Percentiles rank a stretch among this genome's conserved stretches.
phyloP scores from a whole-genome alignment of 371 early-diverging fungal genomes.

The Sporodiniella umbellata region DNA sequence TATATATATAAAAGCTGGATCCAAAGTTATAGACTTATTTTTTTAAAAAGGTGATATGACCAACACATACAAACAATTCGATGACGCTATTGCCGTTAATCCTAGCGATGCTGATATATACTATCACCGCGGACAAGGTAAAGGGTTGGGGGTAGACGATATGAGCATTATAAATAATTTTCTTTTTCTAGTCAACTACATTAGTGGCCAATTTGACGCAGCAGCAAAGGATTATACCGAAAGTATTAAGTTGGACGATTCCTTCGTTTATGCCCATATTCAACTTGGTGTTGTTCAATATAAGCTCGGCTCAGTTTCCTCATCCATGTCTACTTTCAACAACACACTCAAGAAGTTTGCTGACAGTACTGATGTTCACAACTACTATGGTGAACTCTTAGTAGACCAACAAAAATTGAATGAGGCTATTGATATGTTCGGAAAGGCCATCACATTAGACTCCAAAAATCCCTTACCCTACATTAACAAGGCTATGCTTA shows the following conservation, averaged over 20 bases:
- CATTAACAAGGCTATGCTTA: constrained; percentile 94
- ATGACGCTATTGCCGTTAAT: constrained; percentile 64
- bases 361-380: constrained; percentile 84
- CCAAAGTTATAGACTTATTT: too few species aligned
- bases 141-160: constrained; percentile 8
- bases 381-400: constrained; percentile 95
- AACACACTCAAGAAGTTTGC: constrained; percentile 79
- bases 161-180: background rate
- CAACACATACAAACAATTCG: constrained; percentile 65
- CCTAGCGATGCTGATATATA: constrained; percentile 75
- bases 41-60: constrained; percentile 58
- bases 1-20: background rate
- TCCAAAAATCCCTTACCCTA: constrained; percentile 84
- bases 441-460: constrained; percentile 72
- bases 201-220: constrained; percentile 72
- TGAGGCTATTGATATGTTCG: constrained; percentile 74
- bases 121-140: constrained; percentile 65
- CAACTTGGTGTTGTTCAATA: constrained; percentile 94
- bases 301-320: constrained; percentile 75
- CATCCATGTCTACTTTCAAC: constrained; percentile 77
- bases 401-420: constrained; percentile 81
- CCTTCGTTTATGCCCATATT: constrained; percentile 90
- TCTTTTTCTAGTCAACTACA: constrained; percentile 56
- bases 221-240: constrained; percentile 86
- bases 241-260: constrained; percentile 75